Base-by-base conservation (phyloP, 345 rosid genomes). In the Cochlearia excelsa region DNA sequence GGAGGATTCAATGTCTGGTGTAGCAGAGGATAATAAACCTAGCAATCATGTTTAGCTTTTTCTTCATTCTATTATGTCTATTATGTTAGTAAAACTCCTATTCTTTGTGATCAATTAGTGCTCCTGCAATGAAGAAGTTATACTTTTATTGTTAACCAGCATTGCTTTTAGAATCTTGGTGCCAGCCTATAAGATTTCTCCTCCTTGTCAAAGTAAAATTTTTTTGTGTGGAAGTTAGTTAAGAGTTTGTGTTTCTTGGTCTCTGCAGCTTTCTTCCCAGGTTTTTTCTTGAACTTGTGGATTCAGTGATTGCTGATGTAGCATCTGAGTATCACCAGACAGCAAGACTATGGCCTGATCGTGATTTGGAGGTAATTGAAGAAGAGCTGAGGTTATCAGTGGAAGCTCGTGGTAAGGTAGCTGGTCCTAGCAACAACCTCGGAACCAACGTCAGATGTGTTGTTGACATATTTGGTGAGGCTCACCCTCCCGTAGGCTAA, bases 251-350 rank as follows among this genome's bases (percentile, higher is more conserved):
- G 28, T 29, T 27, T 56, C 6, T 33, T 70, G 30, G 28, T 26
- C 42, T 31, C 40, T 57, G 71, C 85, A 88, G 96, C 75, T 85
- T 30, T 77, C 91, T 4, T 84, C 89, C 49, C 83, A 81, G 62
- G 74, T 81, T 39, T 83, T 16, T 83, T 0, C 80, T 63, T 45
- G 94, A 89, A 63, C 81, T 93, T 9, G 76, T 93, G 39, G 99
- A 93, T 69, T 87, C 90, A 4, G 80, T 87, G 55, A 82, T 89
- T 43, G 89, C 80, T 78, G 99, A 93, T 85, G 89, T 92, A 49
- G 99, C 97, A 30, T 89, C 97, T 7, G 94, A 92, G 78, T 82
- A 85, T 75, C 97, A 92, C 65, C 89, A 94, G 44, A 63, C 83
- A 65, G 95, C 89, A 30, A 80, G 82, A 75, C 62, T 87, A 64